Evolutionary conservation across 495 filamentous ascomycete species (phyloP), one percentile per base, ranked within the genome.

Genomic region (Amniculicola lignicola): DNA sequence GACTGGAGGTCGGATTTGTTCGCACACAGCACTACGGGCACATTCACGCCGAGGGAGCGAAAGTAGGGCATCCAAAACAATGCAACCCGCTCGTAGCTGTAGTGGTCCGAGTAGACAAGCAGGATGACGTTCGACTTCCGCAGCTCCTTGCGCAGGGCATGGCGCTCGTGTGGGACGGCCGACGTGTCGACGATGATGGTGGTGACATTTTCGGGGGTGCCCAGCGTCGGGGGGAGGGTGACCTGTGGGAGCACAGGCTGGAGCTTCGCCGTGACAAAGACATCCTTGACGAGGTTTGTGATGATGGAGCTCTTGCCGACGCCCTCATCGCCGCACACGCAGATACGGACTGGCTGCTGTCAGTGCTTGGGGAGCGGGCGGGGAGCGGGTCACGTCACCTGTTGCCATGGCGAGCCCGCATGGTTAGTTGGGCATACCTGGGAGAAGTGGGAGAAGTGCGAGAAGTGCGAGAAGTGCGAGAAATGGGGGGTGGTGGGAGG

Each of bases 21-120:
- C 63, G 93, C 90, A 72, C 94, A 97, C 53, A 98, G 76, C 36
- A 97, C 88, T 2, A 98, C 93, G 0, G 93, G 67, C n/a, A 98
- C 90, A 69, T 98, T 98, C 59, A 98, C 93, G 7, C 94, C 94
- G 38, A 98, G 80, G 7, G 90, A 95, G 39, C 93, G 86, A 71
- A 98, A 97, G 71, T 95, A 89, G 22, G 93, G 93, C 74, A 95
- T 85, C 93, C 93, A 98, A 69, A 96, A 98, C 15, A 98, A 73
- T 14, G 93, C 93, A 15, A 98, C 91, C 21, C 93, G 82, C 62
- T 97, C 94, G 79, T 97, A 97, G 77, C 91, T 96, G 70, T 97
- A 98, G 67, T 96, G 90, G 67, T 97, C 94, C 45, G 90, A 89
- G 68, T 97, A 98, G 27, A 97, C 91, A 12, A 98, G 80, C n/a